These are phyloP conservation scores for Diutina scorzettiae DNA, from an alignment of 1,139 yeast species.

Conservation along the genomic window DNA sequence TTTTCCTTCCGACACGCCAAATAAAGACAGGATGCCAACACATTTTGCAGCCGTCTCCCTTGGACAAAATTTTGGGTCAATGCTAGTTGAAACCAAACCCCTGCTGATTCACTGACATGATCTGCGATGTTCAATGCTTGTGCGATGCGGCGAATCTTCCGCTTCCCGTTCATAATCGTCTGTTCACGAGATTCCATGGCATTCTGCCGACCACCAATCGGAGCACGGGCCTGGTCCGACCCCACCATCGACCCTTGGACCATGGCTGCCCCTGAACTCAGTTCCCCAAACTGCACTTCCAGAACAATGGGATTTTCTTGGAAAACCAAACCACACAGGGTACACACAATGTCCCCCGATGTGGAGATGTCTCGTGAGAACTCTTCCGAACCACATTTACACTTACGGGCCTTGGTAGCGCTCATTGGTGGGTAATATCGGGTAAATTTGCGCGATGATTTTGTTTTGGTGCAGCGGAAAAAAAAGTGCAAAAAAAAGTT, in stretches of 20 bases:
- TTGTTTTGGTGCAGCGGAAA: too few species aligned
- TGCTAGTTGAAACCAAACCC: slow-evolving; percentile 81
- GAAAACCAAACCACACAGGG: slow-evolving; percentile 71
- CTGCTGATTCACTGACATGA: slow-evolving; percentile 74
- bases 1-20: slow-evolving; percentile 86
- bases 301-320: slow-evolving; percentile 93
- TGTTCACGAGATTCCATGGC: slow-evolving; percentile 82
- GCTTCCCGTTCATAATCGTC: slow-evolving; percentile 70
- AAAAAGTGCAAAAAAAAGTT: too few species aligned
- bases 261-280: slow-evolving; percentile 86
- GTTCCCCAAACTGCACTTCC: slow-evolving; percentile 90
- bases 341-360: slow-evolving; percentile 67
- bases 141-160: slow-evolving; percentile 71
- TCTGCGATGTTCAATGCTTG: slow-evolving; percentile 70
- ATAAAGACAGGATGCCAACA: slow-evolving; percentile 87
- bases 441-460: too few species aligned
- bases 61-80: slow-evolving; percentile 82
- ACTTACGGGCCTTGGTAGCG: background rate
- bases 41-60: slow-evolving; percentile 90
- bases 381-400: slow-evolving; percentile 1
- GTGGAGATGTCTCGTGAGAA: slow-evolving; percentile 8
- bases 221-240: slow-evolving; percentile 74
- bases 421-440: background rate
- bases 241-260: slow-evolving; percentile 92
- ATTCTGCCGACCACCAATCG: slow-evolving; percentile 45